Evolutionary conservation across 495 filamentous ascomycete species (phyloP).

Genomic region (Penicillium maclennaniae): DNA sequence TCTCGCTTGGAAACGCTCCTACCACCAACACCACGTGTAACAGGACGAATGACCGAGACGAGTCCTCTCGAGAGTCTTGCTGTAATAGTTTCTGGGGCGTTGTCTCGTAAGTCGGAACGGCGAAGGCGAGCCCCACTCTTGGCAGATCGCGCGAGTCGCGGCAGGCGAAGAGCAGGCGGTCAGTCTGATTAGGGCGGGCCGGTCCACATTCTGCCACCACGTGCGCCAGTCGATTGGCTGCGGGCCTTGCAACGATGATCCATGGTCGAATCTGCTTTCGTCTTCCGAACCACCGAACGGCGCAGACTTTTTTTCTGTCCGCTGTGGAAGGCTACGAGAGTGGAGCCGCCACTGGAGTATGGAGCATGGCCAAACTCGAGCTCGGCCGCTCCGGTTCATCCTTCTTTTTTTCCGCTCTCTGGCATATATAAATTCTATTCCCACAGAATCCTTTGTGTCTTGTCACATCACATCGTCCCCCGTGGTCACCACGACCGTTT

Average conservation of each 20-base stretch:
- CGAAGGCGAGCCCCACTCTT: not conserved
- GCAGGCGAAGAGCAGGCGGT: not conserved
- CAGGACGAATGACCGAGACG: not conserved
- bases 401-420: slow-evolving; percentile 12
- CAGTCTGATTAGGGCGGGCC: not conserved
- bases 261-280: not conserved
- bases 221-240: slow-evolving; percentile 3
- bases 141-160: not conserved
- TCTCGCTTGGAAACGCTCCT: not conserved
- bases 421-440: slow-evolving; percentile 24
- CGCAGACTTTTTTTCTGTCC: not conserved
- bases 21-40: not conserved
- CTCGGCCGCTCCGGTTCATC: slow-evolving; percentile 1
- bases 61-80: not conserved
- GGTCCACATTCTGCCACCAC: slow-evolving; percentile 1
- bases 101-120: not conserved
- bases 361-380: not conserved
- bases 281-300: not conserved
- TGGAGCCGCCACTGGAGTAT: slow-evolving; percentile 20
- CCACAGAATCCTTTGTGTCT: slow-evolving; percentile 15
- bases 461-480: slow-evolving; percentile 11
- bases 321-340: not conserved
- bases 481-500: slow-evolving; percentile 13
- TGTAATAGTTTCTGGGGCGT: not conserved
- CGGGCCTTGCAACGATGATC: not conserved